phyloP scores from a whole-genome alignment of 2,329 filamentous ascomycete species.

The Rhinocladiella similis region DNA sequence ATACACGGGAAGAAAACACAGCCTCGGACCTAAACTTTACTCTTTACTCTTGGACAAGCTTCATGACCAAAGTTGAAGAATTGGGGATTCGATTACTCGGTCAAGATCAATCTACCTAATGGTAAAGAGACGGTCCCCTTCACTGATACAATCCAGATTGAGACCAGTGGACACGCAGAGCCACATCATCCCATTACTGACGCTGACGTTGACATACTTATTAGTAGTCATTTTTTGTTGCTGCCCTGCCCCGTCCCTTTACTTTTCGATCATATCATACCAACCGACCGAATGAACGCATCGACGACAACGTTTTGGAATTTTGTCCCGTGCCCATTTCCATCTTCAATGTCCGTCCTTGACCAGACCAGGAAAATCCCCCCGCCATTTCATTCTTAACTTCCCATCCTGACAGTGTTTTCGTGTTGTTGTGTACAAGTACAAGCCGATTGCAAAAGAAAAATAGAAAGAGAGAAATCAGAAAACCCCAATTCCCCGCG shows the following conservation, averaged over 20 bases:
- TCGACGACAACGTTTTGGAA: not conserved
- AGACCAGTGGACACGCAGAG: too few species aligned
- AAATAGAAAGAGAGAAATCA: conserved; percentile 7
- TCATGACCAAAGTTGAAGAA: too few species aligned
- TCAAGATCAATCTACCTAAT: too few species aligned
- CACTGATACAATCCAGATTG: too few species aligned
- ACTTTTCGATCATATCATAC: conserved; percentile 1
- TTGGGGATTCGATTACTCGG: too few species aligned
- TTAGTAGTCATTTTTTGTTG: too few species aligned
- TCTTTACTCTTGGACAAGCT: too few species aligned
- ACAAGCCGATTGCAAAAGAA: conserved; percentile 13
- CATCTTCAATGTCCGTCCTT: conserved; percentile 5
- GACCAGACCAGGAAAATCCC: not conserved
- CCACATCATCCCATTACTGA: too few species aligned
- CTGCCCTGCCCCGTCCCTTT: not conserved
- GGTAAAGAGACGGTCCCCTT: too few species aligned
- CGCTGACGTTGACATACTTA: too few species aligned
- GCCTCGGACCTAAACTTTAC: too few species aligned
- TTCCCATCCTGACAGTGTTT: conserved; percentile 1
- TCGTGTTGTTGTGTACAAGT: conserved; percentile 23
- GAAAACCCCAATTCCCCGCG: conserved; percentile 9
- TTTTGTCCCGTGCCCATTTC: not conserved
- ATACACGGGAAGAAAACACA: too few species aligned
- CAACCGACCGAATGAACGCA: not conserved
- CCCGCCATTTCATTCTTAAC: conserved; percentile 4